Base-by-base conservation (phyloP, 768 basidiomycete genomes). In the Mycena belliarum region DNA sequence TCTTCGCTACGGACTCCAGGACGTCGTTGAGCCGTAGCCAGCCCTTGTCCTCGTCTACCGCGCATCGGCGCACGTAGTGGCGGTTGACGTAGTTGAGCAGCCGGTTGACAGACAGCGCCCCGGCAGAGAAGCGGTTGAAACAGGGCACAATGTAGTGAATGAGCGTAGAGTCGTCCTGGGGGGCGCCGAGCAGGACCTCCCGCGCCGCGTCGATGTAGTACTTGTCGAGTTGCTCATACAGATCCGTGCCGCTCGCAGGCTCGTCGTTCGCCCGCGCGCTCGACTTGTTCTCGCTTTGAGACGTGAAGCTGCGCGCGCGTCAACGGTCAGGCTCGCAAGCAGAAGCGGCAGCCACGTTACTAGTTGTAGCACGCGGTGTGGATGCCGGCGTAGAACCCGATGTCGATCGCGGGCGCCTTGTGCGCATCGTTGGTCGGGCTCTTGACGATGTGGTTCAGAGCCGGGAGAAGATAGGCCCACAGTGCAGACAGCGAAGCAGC, bases 301-400 rank as follows among this genome's bases (percentile, higher is more conserved):
- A 69, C 52, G 82, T 83, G 68, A 85, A 83, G 65, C 79, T 81
- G 52, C 37, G 51, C 25, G 40, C 49, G 46, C 55, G 32, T 52
- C 54, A 56, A 59, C 69, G 63, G 62, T 63, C 52, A 66, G 57
- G 33, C 41, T 35, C 43, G 23, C 26, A 38, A 63, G 59, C 10
- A 21, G 38, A 35, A 52, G 28, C 35, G 32, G 45, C 49, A 44
- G 41, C 62, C 56, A 59, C 75, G 78, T 75, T 77, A 85, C 82
- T 89, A 91, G 75, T 90, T 89, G 77, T 91, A 91, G 54, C 85
- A 84, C n/a, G 88, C 87, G 20, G 89, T 88, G 70, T 91, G 88
- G 38, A 91, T 86, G 57, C 88, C 87, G 68, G 87, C 83, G 66
- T 90, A 88, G 63, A 88, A 87, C 25, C 74, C 79, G 54, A 87